Base-by-base conservation (phyloP, 2,329 filamentous ascomycete species). In the Fusarium sp. region DNA sequence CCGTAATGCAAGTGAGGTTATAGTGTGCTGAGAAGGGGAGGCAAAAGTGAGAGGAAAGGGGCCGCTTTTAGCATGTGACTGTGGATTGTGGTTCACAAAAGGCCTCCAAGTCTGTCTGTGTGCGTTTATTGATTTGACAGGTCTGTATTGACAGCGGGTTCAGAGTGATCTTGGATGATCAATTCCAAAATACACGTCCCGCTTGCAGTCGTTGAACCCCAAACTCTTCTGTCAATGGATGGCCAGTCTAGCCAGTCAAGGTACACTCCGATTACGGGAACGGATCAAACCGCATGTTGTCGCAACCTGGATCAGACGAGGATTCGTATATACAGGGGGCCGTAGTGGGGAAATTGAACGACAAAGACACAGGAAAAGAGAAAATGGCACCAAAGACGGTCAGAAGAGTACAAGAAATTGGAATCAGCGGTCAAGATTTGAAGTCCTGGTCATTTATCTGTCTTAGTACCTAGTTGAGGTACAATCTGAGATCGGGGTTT, bases 1-100 rank as follows among this genome's bases (percentile, higher is more conserved):
- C n/a, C n/a, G n/a, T n/a, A 14, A 15, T 33, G 14, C 14, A 33
- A 33, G 31, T 33, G 13, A 33, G 31, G 31, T 9, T 10, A 29
- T 25, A 20, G 18, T 31, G 25, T 29, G 53, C 23, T 59, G 14
- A 41, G 41, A 58, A 53, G 55, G 37, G 57, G 53, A 57, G 43
- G 50, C 31, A 43, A 29, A 40, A 31, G 33, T 18, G 25, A 13
- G 17, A 42, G 10, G 4, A 41, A 45, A 45, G 50, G 49, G 41
- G 37, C 35, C 51, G 29, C 36, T 62, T 52, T 64, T 66, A 62
- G 63, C 70, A 72, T 73, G 68, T 73, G 71, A 72, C 63, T 68
- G 58, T 46, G 55, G 43, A 54, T 11, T 60, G 21, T 53, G 58
- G 36, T 62, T 56, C 39, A 27, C 14, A 31, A 21, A 17, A 33